Base-by-base conservation (phyloP, 805 yeast genomes). In the Candida railenensis region DNA sequence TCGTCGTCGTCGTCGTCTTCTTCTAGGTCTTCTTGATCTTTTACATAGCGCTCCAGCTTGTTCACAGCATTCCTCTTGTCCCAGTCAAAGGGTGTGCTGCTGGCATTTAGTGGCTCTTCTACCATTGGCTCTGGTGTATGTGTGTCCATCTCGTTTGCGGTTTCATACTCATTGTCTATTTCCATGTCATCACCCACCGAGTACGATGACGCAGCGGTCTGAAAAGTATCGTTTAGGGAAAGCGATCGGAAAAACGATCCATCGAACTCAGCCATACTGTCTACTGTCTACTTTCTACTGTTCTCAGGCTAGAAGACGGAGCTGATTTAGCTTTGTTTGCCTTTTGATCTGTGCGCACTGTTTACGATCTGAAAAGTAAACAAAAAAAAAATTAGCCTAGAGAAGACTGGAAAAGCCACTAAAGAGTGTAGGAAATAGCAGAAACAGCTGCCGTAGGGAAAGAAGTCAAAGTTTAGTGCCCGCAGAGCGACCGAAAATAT, bases 171-270 rank as follows among this genome's bases (percentile, higher is more conserved):
- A 15, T 22, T 8, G 4, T 59, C 63, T n/a, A 53, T 44, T 16
- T 54, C 58, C 60, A 56, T 54, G 11, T 16, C 33, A 37, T 57
- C 62, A 34, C 34, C 37, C n/a, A n/a, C n/a, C 32, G 30, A 40
- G n/a, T 37, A 36, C 11, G 40, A 16, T 15, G 36, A 21, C 4
- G 45, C 37, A 8, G 39, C 39, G 39, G 39, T 36, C 8, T 34
- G 28, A 16, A 19, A 34, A 20, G 47, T 40, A 33, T 62, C 67
- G 39, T 60, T 56, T 14, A 63, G 37, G 2, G 66, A 60, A 14
- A 63, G 59, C 22, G 64, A 53, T 41, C 48, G 52, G 30, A 63
- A 49, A 15, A 63, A 48, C 19, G 50, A 49, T 9, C 54, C 65
- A 40, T 62, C 67, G 44, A 59, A 46, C 20, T 60, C 64, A 33